Conservation (phyloP, 176 grass and related monocot species). For the Thalia dealbata region DNA sequence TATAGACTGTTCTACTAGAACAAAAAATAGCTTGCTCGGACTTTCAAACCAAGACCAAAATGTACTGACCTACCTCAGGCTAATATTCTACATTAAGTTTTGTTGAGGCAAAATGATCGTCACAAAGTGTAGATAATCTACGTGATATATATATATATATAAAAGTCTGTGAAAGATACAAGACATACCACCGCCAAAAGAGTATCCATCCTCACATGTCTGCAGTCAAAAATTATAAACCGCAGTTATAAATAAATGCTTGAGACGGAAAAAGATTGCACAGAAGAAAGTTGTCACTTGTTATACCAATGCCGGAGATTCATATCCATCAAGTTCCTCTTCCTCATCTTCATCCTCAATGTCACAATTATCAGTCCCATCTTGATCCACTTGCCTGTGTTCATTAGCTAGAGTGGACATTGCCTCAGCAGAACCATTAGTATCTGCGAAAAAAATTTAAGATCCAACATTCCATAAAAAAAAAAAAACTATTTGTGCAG, state of each 20-base stretch:
- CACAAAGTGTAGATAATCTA: background rate
- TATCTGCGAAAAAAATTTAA: conserved; percentile 19
- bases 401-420: conserved; percentile 17
- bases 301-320: conserved; percentile 42
- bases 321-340: conserved; percentile 54
- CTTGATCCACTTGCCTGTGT: conserved; percentile 27
- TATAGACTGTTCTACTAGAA: too few relatives aligned
- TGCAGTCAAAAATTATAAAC: conserved; percentile 14
- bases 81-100: background rate
- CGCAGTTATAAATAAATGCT: background rate
- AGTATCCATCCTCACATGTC: conserved; percentile 33
- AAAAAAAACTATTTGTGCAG: background rate
- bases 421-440: conserved; percentile 19
- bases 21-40: too few relatives aligned
- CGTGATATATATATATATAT: background rate
- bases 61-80: background rate
- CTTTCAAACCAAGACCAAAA: too few relatives aligned
- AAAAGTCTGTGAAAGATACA: conserved; percentile 38
- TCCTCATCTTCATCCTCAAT: conserved; percentile 52
- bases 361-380: conserved; percentile 32
- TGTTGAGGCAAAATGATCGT: conserved; percentile 3
- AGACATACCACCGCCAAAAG: conserved; percentile 27
- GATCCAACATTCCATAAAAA: background rate
- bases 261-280: background rate
- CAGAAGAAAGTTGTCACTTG: background rate